phyloP scores from a whole-genome alignment of 768 basidiomycete genomes.

The Sarcomyxa edulis region DNA sequence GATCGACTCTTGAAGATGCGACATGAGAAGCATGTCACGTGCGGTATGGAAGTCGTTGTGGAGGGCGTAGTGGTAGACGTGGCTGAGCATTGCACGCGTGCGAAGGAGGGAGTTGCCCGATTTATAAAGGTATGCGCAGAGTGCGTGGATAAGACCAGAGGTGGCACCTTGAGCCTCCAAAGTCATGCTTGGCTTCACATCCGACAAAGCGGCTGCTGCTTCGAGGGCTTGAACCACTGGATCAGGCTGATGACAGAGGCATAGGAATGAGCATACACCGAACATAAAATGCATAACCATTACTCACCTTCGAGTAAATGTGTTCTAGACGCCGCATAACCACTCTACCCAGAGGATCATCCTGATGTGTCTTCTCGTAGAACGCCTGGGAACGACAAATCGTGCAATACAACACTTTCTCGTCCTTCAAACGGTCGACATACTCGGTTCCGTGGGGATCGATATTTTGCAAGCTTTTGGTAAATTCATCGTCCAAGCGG shows the following conservation, averaged over 20 bases:
- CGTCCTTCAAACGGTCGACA: conserved; percentile 93
- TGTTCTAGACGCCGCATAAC: conserved; percentile 96
- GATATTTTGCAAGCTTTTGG: conserved; percentile 93
- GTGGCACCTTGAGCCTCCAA: conserved; percentile 52
- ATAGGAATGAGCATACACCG: too few relatives aligned
- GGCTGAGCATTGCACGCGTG: conserved; percentile 94
- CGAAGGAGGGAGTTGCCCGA: conserved; percentile 87
- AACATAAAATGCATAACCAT: too few relatives aligned
- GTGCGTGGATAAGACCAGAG: conserved; percentile 75
- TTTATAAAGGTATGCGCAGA: conserved; percentile 92
- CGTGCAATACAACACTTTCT: conserved; percentile 89
- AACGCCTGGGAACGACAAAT: conserved; percentile 90
- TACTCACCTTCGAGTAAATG: conserved; percentile 89
- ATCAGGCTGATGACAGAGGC: conserved; percentile 84
- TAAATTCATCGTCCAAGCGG: conserved; percentile 96
- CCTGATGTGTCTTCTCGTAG: conserved; percentile 76
- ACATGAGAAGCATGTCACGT: conserved; percentile 98
- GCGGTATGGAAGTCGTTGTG: conserved; percentile 97
- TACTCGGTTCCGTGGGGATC: conserved; percentile 99
- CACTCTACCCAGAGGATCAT: conserved; percentile 79
- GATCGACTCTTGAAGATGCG: conserved; percentile 94
- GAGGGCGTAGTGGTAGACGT: conserved; percentile 95
- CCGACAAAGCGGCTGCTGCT: conserved; percentile 50
- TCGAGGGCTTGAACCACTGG: conserved; percentile 90
- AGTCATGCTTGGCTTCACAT: conserved; percentile 58